phyloP scores from a whole-genome alignment of 2,329 filamentous ascomycete species.

The Talaromyces islandicus region DNA sequence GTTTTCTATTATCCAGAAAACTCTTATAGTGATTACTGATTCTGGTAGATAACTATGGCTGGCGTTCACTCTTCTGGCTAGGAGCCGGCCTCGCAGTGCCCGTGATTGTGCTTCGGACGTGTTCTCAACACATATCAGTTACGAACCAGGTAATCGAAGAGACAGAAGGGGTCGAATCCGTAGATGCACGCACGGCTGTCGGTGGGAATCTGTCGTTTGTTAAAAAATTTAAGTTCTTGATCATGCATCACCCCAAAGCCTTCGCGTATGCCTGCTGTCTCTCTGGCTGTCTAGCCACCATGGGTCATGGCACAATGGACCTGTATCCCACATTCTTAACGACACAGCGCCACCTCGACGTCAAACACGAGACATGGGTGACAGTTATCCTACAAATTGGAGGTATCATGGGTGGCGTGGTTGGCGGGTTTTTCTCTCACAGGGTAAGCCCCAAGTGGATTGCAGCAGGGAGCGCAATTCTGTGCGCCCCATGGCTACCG shows the following conservation, averaged over 20 bases:
- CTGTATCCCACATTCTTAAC: constrained; percentile 3
- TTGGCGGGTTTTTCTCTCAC: neutral
- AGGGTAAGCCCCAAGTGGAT: constrained; percentile 2
- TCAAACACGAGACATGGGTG: neutral
- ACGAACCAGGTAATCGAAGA: constrained; percentile 1
- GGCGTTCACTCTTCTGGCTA: constrained; percentile 3
- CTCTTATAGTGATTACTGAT: neutral
- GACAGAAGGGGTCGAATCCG: neutral
- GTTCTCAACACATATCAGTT: constrained; percentile 1
- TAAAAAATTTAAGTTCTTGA: neutral
- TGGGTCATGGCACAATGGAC: constrained; percentile 6
- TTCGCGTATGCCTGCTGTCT: constrained; percentile 1
- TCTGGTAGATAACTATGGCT: constrained; percentile 1
- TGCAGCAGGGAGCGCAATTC: neutral
- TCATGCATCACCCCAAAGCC: neutral
- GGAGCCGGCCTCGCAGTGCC: neutral
- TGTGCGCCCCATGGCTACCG: constrained; percentile 1
- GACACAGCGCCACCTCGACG: neutral
- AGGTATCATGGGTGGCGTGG: neutral
- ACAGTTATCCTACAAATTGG: constrained; percentile 2
- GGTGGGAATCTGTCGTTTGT: constrained; percentile 3
- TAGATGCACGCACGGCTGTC: neutral
- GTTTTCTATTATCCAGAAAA: neutral
- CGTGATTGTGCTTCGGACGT: neutral
- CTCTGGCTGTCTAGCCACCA: constrained; percentile 8